Evolutionary conservation across 768 basidiomycete species (phyloP), one percentile per base, ranked within the genome.

Genomic region (Kwoniella dendrophila): DNA sequence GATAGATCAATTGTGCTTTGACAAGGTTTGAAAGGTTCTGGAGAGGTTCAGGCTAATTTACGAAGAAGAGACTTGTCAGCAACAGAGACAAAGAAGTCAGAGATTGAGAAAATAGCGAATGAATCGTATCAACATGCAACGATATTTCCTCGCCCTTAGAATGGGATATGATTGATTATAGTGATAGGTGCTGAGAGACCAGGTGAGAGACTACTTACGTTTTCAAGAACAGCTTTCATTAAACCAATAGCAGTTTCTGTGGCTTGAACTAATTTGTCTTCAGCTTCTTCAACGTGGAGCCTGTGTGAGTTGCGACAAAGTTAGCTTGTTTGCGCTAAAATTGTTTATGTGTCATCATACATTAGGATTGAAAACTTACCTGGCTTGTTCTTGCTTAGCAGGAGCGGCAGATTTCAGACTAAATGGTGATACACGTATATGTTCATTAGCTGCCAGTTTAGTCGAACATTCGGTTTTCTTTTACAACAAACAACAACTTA

Each of bases 181-280:
- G 7, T 43, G 7, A 22, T 27, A 18, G 12, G 14, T 7, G n/a
- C n/a, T 29, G n/a, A 40, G 32, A 3, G 22, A 52, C 43, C n/a
- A n/a, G n/a, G n/a, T n/a, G n/a, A n/a, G n/a, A n/a, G n/a, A n/a
- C n/a, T n/a, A 83, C 89, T 56, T 67, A 96, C 94, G 80, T 97
- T 97, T 72, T 98, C 95, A 38, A 99, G 84, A 16, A 98, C 95
- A n/a, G 90, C 89, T 83, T 95, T 95, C 93, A 96, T 95, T 44
- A 92, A 84, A 2, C 89, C 90, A 71, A 96, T 96, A 0, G 94
- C 95, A 30, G 94, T 89, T 79, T 99, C 96, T 24, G 96, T 99
- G 83, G 92, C 92, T 78, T 94, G 93, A 4, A 98, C 96, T 32
- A 98, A 85, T 79, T 94, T 92, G 77, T 99, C 96, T 62, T 83